Percentiles rank a stretch among this genome's conserved stretches.
Evolutionary conservation across 768 basidiomycete genomes (phyloP).

Genomic region (Flagelloscypha sp.): DNA sequence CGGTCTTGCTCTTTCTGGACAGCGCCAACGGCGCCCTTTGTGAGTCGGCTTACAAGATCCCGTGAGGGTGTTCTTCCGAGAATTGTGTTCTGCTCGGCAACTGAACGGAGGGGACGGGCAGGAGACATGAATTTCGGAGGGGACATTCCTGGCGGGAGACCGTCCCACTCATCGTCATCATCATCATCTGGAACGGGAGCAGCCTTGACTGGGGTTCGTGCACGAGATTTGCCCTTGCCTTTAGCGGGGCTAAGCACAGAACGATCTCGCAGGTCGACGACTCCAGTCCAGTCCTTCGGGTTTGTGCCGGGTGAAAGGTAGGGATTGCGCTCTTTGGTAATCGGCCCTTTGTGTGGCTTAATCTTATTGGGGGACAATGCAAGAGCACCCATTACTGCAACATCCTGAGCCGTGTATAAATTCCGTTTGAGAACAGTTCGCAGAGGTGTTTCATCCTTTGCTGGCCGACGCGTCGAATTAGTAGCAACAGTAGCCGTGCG

Average conservation of each 20-base stretch:
- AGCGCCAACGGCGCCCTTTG: slow-evolving; percentile 52
- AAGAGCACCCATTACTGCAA: not conserved
- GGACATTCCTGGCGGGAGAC: slow-evolving; percentile 48
- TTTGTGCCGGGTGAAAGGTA: slow-evolving; percentile 46
- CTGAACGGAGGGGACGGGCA: slow-evolving; percentile 40
- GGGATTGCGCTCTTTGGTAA: slow-evolving; percentile 47
- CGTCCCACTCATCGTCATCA: slow-evolving; percentile 38
- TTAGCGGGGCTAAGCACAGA: slow-evolving; percentile 38
- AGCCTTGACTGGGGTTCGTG: slow-evolving; percentile 2
- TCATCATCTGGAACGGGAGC: slow-evolving; percentile 15
- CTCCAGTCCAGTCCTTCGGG: slow-evolving; percentile 57
- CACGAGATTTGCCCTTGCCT: slow-evolving; percentile 21
- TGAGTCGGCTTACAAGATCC: slow-evolving; percentile 64
- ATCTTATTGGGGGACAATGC: slow-evolving; percentile 18
- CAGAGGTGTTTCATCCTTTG: slow-evolving; percentile 37
- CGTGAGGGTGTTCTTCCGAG: slow-evolving; percentile 61
- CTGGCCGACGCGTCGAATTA: slow-evolving; percentile 29
- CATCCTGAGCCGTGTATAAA: slow-evolving; percentile 27
- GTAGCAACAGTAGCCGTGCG: slow-evolving; percentile 1
- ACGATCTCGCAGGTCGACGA: slow-evolving; percentile 63
- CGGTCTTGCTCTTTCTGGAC: slow-evolving; percentile 40
- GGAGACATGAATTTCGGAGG: slow-evolving; percentile 52
- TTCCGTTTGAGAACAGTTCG: slow-evolving; percentile 47
- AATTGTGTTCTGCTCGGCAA: slow-evolving; percentile 36
- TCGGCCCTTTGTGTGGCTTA: slow-evolving; percentile 41